phyloP scores from a whole-genome alignment of 73 alveolate species.

The Paramecium octaurelia region DNA sequence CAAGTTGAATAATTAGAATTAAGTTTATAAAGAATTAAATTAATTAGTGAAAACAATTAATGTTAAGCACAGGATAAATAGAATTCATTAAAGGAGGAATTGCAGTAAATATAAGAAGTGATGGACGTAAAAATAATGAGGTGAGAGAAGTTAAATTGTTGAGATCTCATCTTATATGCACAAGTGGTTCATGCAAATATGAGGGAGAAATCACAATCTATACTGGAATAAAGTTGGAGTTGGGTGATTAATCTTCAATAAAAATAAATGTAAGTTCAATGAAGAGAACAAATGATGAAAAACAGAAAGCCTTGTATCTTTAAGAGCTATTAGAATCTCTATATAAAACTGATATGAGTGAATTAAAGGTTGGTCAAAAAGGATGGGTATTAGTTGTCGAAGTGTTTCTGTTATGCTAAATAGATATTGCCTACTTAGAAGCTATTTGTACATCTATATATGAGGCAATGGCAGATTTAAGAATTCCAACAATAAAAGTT shows the following conservation, averaged over 20 bases:
- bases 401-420: not conserved
- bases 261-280: not conserved
- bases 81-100: conserved; percentile 39
- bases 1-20: not conserved
- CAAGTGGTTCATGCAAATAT: conserved; percentile 44
- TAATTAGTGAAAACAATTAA: not conserved
- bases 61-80: not conserved
- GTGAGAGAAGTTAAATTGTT: not conserved
- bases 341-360: conserved; percentile 1
- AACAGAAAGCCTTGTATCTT: not conserved
- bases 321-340: not conserved
- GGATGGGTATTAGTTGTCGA: conserved; percentile 19
- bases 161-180: not conserved
- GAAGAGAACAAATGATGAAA: not conserved
- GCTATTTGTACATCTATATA: not conserved
- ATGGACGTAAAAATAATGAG: conserved; percentile 6
- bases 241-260: not conserved
- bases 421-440: not conserved
- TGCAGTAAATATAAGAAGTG: not conserved
- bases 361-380: conserved; percentile 17
- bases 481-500: not conserved
- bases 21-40: not conserved
- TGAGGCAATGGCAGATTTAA: conserved; percentile 21
- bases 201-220: conserved; percentile 21
- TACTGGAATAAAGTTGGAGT: conserved; percentile 8